Conservation (phyloP, 1,284 basidiomycete species). For the Melampsora larici-populina region DNA sequence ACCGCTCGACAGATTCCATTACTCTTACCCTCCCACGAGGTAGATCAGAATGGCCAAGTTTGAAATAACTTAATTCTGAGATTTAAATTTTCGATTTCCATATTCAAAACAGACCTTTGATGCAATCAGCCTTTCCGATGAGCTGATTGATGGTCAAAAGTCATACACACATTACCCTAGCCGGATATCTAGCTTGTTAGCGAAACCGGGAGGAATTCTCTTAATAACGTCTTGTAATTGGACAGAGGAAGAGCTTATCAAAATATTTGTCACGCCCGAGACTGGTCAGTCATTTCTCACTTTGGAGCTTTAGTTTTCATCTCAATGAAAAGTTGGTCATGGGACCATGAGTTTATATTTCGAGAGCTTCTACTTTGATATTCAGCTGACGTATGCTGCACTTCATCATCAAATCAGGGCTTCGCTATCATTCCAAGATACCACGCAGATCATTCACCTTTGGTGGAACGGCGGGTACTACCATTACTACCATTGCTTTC, state of each 20-base stretch:
- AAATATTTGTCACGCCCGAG: conserved; percentile 1
- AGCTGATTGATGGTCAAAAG: conserved; percentile 5
- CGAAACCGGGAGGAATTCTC: conserved; percentile 22
- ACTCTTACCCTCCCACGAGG: not conserved
- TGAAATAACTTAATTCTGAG: not conserved
- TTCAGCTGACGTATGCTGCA: no score
- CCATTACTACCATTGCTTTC: conserved; percentile 36
- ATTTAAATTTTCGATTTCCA: not conserved
- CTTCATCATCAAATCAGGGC: not conserved
- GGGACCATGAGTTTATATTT: not conserved
- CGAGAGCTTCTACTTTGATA: not conserved
- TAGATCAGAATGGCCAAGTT: not conserved
- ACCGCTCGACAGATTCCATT: not conserved
- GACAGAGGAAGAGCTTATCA: conserved; percentile 30
- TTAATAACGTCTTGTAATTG: conserved; percentile 40
- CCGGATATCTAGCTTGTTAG: conserved; percentile 10
- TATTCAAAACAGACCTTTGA: conserved; percentile 29
- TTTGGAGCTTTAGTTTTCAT: not conserved
- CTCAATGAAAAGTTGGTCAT: not conserved
- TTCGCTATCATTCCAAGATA: conserved; percentile 38
- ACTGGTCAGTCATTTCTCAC: conserved; percentile 6
- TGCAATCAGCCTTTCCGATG: conserved; percentile 33
- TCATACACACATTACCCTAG: conserved; percentile 10
- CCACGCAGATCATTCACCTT: conserved; percentile 19
- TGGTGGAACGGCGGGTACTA: conserved; percentile 16